A percentile compares a stretch with the other conserved stretches of the same genome.
These are phyloP conservation scores for Stachybotrys elegans DNA, from an alignment of 2,329 filamentous ascomycete genomes.

Conservation along the genomic window DNA sequence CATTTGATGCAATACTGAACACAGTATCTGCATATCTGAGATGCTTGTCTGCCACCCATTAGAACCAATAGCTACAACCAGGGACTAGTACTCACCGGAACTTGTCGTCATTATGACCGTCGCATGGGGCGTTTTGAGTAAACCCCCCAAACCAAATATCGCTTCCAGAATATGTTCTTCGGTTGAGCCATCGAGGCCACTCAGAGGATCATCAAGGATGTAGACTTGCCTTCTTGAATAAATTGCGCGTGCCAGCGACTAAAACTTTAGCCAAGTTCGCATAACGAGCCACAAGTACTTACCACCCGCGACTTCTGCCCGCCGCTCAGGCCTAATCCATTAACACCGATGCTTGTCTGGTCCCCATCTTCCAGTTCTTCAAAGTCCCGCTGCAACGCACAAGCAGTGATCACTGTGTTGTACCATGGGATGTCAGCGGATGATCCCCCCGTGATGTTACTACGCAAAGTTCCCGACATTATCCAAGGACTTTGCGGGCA, in stretches of 20 bases:
- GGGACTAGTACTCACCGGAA: constrained; percentile 9
- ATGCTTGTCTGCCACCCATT: constrained; percentile 11
- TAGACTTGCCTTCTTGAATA: constrained; percentile 18
- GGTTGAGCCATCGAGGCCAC: constrained; percentile 30
- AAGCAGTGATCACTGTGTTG: constrained; percentile 12
- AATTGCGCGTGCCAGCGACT: constrained; percentile 19
- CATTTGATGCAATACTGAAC: constrained; percentile 15
- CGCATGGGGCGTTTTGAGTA: constrained; percentile 16
- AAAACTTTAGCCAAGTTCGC: neutral
- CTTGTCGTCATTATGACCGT: constrained; percentile 23
- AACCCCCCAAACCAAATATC: constrained; percentile 27
- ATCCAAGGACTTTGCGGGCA: constrained; percentile 20
- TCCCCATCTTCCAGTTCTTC: constrained; percentile 16
- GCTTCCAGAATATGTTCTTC: constrained; percentile 29
- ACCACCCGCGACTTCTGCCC: constrained; percentile 21
- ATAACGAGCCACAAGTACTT: too few relatives aligned
- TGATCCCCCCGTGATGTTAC: constrained; percentile 17
- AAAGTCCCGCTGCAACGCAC: constrained; percentile 13
- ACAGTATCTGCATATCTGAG: constrained; percentile 17
- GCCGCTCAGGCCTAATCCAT: constrained; percentile 18
- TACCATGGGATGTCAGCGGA: constrained; percentile 14
- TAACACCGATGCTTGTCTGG: constrained; percentile 13
- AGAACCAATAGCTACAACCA: neutral
- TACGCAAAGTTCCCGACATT: constrained; percentile 14
- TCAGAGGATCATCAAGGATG: constrained; percentile 27